phyloP scores from a whole-genome alignment of 306 rosid species.

The Lablab purpureus region DNA sequence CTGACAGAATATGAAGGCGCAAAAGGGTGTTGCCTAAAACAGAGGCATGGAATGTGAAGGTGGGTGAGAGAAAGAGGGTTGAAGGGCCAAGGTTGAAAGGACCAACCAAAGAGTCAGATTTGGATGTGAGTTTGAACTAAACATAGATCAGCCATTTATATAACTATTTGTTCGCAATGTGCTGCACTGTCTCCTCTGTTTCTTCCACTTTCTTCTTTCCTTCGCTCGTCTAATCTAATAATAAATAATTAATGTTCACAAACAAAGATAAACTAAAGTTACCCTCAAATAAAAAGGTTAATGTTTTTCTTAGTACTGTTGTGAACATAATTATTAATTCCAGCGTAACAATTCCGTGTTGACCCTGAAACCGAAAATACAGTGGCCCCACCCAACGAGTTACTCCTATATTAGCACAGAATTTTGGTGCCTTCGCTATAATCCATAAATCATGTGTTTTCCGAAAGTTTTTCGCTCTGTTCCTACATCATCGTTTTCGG shows the following conservation, averaged over 20 bases:
- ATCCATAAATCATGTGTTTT: background rate
- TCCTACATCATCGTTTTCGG: too few species aligned
- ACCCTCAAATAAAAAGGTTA: background rate
- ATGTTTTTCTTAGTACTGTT: background rate
- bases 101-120: conserved; percentile 35
- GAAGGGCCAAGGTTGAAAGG: background rate
- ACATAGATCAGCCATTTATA: conserved; percentile 43
- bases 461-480: background rate
- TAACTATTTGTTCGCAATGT: conserved; percentile 39
- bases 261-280: background rate
- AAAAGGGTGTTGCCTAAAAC: background rate
- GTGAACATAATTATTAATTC: background rate
- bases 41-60: background rate
- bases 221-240: background rate
- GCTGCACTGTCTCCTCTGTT: conserved; percentile 43
- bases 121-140: conserved; percentile 32
- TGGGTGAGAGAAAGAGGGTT: background rate
- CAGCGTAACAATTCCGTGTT: background rate
- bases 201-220: conserved; percentile 23
- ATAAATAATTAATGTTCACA: background rate
- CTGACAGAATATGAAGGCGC: background rate
- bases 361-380: background rate
- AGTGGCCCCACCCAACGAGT: background rate
- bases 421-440: background rate
- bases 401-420: background rate